Evolutionary conservation across 1,284 basidiomycete genomes (phyloP), one percentile per base, ranked within the genome.

Genomic region (Melampsora larici-populina): DNA sequence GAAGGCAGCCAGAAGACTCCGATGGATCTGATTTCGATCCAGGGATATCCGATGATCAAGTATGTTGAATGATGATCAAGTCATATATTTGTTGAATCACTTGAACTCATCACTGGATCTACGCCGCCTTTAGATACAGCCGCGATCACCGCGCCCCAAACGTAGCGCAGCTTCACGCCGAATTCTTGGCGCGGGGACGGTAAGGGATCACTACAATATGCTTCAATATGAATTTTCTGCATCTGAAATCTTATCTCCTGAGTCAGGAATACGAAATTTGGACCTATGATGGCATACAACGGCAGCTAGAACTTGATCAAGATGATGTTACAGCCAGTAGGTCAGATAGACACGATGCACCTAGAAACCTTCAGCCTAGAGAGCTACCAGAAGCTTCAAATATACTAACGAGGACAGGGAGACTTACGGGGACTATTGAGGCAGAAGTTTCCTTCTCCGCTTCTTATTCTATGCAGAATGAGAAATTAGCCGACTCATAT

Each of bases 321-420:
- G 51, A 55, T n/a, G 21, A 55, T 21, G 21, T 26, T 26, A 2
- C 29, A 31, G 48, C 26, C 46, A 74, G 63, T 21, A 31, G 43
- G 43, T 74, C 72, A 7, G 48, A 29, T 17, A 66, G 64, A 24
- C 46, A 36, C n/a, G 43, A 17, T 18, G 48, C 72, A 21, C n/a
- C 49, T 29, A 60, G 64, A 33, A 43, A 48, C 8, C 46, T 26
- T 36, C 65, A 43, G 49, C 43, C 43, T 51, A 33, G 26, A 36
- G 63, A 31, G 29, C 63, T 46, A 21, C 29, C 51, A 24, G 31
- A 36, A 48, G 60, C 71, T 29, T 55, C 51, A 21, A 17, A 26
- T 55, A 55, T 43, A 36, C 49, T 43, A 15, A 11, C 55, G 40
- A 13, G 64, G 46, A 31, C 63, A 63, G 21, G 51, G 51, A 55